These are phyloP conservation scores for Blastobotrys indianensis DNA, from an alignment of 1,139 yeast species.

Conservation along the genomic window DNA sequence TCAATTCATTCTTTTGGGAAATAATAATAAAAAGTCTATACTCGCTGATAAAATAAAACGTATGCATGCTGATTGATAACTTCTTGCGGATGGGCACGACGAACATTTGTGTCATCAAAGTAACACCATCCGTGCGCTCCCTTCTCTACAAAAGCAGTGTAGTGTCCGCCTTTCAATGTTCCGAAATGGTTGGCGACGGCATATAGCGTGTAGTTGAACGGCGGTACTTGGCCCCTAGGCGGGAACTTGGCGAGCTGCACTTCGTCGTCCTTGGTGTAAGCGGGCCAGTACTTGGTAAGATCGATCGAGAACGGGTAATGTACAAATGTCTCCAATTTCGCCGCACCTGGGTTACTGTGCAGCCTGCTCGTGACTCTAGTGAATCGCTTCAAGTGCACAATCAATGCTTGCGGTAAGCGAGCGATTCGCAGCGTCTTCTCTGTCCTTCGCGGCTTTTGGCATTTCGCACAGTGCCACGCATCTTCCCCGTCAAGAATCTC, in stretches of 20 bases:
- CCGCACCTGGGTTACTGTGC: slow-evolving; percentile 32
- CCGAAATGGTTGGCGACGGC: slow-evolving; percentile 93
- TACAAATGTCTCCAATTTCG: slow-evolving; percentile 59
- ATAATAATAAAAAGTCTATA: neutral
- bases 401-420: slow-evolving; percentile 64
- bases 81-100: slow-evolving; percentile 31
- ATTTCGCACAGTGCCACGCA: slow-evolving; percentile 84
- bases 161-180: slow-evolving; percentile 79
- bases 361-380: slow-evolving; percentile 11
- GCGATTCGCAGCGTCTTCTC: slow-evolving; percentile 65
- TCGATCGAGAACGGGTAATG: slow-evolving; percentile 56
- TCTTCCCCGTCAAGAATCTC: slow-evolving; percentile 76
- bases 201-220: slow-evolving; percentile 69
- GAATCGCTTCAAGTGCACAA: slow-evolving; percentile 78
- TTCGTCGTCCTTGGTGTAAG: slow-evolving; percentile 29
- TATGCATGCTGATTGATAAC: slow-evolving; percentile 64
- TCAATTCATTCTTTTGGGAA: neutral
- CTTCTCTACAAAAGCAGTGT: slow-evolving; percentile 76
- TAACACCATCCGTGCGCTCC: slow-evolving; percentile 62
- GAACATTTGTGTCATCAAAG: slow-evolving; percentile 62
- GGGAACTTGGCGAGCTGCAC: slow-evolving; percentile 44
- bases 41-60: slow-evolving; percentile 52
- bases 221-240: slow-evolving; percentile 68
- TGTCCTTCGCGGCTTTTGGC: slow-evolving; percentile 62
- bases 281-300: slow-evolving; percentile 77